phyloP scores from a whole-genome alignment of 768 basidiomycete genomes.

The Trametes meyenii region DNA sequence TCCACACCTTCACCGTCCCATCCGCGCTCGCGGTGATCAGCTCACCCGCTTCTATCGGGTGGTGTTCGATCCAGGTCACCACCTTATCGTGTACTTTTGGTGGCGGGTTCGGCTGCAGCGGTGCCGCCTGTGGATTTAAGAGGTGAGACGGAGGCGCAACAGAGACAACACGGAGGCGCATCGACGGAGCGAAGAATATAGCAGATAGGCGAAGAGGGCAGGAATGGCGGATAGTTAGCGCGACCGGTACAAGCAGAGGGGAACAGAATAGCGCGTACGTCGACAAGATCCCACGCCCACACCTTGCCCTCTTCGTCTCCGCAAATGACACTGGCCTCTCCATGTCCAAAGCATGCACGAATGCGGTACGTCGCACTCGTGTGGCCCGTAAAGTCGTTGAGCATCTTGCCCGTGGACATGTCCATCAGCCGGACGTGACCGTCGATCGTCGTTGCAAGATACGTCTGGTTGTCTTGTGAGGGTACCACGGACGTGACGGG shows the following conservation, averaged over 20 bases:
- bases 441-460: constrained; percentile 84
- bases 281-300: constrained; percentile 93
- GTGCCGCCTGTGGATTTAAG: constrained; percentile 55
- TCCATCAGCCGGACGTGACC: constrained; percentile 88
- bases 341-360: constrained; percentile 80
- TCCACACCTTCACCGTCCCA: constrained; percentile 90
- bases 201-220: neutral
- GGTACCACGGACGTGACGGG: constrained; percentile 85
- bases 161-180: neutral
- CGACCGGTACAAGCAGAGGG: neutral
- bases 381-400: constrained; percentile 87
- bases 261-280: constrained; percentile 54
- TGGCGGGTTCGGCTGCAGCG: constrained; percentile 72
- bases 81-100: constrained; percentile 80
- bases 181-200: neutral
- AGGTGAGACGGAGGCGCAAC: neutral
- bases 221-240: constrained; percentile 16
- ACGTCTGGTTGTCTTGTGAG: constrained; percentile 76
- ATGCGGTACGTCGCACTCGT: constrained; percentile 73
- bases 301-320: constrained; percentile 91
- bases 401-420: constrained; percentile 72
- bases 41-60: constrained; percentile 79
- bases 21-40: constrained; percentile 91
- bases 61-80: constrained; percentile 91
- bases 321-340: constrained; percentile 77